phyloP scores from a whole-genome alignment of 306 rosid species.

The Pyrus betulifolia region DNA sequence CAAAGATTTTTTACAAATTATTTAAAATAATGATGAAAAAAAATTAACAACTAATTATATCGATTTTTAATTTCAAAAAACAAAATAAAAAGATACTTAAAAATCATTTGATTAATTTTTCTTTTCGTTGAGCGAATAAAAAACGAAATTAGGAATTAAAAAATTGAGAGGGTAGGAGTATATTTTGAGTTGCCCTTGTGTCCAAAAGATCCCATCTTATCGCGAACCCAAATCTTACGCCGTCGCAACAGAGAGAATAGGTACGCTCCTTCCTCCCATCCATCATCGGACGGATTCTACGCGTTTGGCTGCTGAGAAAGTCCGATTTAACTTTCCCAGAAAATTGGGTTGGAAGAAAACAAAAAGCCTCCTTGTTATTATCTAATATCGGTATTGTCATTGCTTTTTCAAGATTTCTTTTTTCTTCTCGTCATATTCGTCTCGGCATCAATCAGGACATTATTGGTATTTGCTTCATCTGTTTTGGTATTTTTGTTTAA shows the following conservation, averaged over 20 bases:
- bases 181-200: neutral
- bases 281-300: neutral
- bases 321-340: neutral
- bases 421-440: neutral
- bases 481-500: neutral
- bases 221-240: conserved; percentile 1
- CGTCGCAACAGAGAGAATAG: neutral
- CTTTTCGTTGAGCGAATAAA: too few relatives aligned
- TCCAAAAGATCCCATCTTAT: neutral
- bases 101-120: too few relatives aligned
- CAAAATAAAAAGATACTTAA: too few relatives aligned
- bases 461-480: neutral
- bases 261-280: neutral
- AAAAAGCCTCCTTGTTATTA: neutral
- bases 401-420: neutral
- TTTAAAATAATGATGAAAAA: too few relatives aligned
- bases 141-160: too few relatives aligned
- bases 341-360: neutral
- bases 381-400: neutral
- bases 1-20: too few relatives aligned
- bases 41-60: too few relatives aligned
- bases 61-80: too few relatives aligned
- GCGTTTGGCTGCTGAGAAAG: neutral
- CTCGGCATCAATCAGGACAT: neutral
- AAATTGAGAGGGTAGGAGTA: too few relatives aligned